phyloP scores from a whole-genome alignment of 2,329 filamentous ascomycete genomes.

The Metarhizium sp. region DNA sequence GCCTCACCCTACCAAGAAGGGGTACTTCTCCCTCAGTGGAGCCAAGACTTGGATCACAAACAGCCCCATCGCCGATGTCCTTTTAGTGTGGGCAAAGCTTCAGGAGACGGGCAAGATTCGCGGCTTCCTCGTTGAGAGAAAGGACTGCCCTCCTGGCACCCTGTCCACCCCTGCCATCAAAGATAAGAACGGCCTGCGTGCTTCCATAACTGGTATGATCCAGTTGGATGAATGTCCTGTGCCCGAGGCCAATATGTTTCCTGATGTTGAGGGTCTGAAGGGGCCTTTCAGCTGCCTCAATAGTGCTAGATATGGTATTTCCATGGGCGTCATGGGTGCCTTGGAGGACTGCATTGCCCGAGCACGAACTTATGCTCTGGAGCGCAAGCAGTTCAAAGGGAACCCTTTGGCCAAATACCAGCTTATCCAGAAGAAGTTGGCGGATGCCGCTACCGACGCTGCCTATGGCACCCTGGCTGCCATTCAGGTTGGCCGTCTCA shows the following conservation, averaged over 20 bases:
- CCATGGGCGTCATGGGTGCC: conserved; percentile 87
- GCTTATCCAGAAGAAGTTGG: conserved; percentile 94
- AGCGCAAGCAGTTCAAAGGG: conserved; percentile 90
- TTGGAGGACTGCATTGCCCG: conserved; percentile 83
- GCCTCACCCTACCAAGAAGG: conserved; percentile 74
- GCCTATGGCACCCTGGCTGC: conserved; percentile 86
- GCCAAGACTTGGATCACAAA: conserved; percentile 96
- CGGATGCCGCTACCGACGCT: conserved; percentile 84
- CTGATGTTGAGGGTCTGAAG: conserved; percentile 72
- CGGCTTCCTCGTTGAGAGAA: conserved; percentile 82
- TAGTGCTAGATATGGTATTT: conserved; percentile 86
- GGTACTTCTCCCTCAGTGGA: conserved; percentile 69
- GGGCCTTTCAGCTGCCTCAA: conserved; percentile 94
- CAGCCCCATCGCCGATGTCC: conserved; percentile 76
- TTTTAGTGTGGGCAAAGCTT: conserved; percentile 89
- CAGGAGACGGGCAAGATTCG: conserved; percentile 88
- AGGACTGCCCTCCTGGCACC: conserved; percentile 75
- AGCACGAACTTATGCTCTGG: conserved; percentile 77
- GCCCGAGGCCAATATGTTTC: conserved; percentile 87
- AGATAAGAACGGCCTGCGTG: conserved; percentile 89
- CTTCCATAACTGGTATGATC: conserved; percentile 96
- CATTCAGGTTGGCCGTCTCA: conserved; percentile 83
- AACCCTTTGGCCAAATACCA: conserved; percentile 96
- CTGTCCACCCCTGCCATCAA: conserved; percentile 87
- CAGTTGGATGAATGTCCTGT: conserved; percentile 88